Percentiles rank a stretch among this genome's conserved stretches.
These are phyloP conservation scores for Teratosphaeria zuluensis DNA, from an alignment of 2,329 filamentous ascomycete species.

Conservation along the genomic window DNA sequence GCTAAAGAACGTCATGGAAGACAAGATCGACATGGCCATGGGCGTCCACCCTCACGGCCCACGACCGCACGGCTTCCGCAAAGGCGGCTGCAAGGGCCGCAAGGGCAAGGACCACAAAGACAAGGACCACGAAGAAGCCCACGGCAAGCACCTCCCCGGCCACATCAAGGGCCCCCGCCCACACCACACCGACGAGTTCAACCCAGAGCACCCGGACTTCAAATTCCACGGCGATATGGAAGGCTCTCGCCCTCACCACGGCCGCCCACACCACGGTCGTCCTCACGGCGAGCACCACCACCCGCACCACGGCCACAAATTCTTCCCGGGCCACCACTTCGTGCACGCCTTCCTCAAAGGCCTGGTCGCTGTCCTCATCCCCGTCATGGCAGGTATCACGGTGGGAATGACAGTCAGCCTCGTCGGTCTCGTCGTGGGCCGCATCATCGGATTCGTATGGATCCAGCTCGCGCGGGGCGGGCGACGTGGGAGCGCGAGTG, in stretches of 20 bases:
- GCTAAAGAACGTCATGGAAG: conserved; percentile 43
- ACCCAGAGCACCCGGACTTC: neutral
- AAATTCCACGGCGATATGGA: neutral
- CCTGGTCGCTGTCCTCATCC: conserved; percentile 54
- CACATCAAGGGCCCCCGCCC: conserved; percentile 13
- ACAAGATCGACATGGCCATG: conserved; percentile 34
- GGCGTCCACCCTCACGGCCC: conserved; percentile 25
- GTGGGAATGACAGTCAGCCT: conserved; percentile 59
- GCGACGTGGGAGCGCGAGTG: conserved; percentile 22
- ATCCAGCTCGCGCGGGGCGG: conserved; percentile 44
- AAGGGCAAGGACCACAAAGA: conserved; percentile 21
- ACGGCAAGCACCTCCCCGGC: conserved; percentile 11
- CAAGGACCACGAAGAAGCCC: neutral
- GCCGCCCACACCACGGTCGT: conserved; percentile 9
- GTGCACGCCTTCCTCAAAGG: conserved; percentile 41
- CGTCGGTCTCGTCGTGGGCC: conserved; percentile 57
- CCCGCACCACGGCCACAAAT: conserved; percentile 24
- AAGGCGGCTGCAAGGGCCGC: conserved; percentile 8
- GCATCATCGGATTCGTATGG: conserved; percentile 50
- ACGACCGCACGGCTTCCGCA: neutral
- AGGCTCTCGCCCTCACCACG: conserved; percentile 14
- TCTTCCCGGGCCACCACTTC: conserved; percentile 31
- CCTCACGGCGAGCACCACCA: conserved; percentile 19
- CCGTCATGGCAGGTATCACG: conserved; percentile 58
- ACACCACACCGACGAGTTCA: conserved; percentile 15